Evolutionary conservation across 176 grass and related monocot species (phyloP), one percentile per base, ranked within the genome.

Genomic region (Oryza coarctata): DNA sequence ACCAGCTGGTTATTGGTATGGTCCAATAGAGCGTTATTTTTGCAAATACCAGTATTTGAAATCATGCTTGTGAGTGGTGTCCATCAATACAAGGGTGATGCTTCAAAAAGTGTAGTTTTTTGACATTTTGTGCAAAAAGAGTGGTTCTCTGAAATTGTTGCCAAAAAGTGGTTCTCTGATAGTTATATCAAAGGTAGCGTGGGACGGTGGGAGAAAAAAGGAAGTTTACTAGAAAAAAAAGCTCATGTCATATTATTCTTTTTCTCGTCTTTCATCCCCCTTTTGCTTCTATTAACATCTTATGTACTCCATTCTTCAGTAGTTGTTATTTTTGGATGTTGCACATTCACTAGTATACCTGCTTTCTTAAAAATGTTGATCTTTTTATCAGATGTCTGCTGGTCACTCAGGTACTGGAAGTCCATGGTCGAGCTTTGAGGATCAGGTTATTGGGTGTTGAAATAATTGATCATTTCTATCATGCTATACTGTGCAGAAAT

Each of bases 381-480:
- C 9, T 60, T 85, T 86, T 86, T 77, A 52, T 76, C 81, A 99
- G 97, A 81, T 96, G 91, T 50, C 91, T 83, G 74, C 85, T 85
- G 89, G 72, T 32, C 87, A 93, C 76, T 85, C 93, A 44, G 83
- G 93, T 55, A 82, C 90, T 75, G 91, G 93, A 85, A 81, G 91
- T 89, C 80, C 83, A 78, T 99, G 97, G 97, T 99, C 97, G 75
- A 96, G 74, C 84, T 99, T 96, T 71, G 97, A 99, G 83, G 97
- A 99, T 88, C 97, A 99, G 97, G 97, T 99, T 88, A 40, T 66
- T 80, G 20, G 45, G 30, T 91, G 80, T 44, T 73, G 66, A 78
- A 86, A 38, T 88, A 29, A 35, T 78, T 79, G 25, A 41, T 68
- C 26, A 20, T 71, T 74, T 75, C 34, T 70, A 36, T 64, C 63